A percentile compares a stretch with the other conserved stretches of the same genome.
Evolutionary conservation across 352 stramenopile genomes (phyloP).

Genomic region (Halophytophthora polymorphica): DNA sequence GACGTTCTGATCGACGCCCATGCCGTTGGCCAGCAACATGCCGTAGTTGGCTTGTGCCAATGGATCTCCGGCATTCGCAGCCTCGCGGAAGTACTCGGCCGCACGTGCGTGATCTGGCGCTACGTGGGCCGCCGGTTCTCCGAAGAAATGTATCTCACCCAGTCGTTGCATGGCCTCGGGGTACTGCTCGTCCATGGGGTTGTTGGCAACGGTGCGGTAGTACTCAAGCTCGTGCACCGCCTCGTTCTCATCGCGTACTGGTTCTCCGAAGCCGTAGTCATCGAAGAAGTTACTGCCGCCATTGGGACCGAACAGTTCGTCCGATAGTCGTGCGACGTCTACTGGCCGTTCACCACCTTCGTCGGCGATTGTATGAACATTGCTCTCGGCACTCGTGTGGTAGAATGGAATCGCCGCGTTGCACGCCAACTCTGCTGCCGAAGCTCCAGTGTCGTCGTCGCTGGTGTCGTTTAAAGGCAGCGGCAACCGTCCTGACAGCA

Average conservation of each 20-base stretch:
- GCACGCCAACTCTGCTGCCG: constrained; percentile 18
- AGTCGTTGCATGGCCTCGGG: constrained; percentile 57
- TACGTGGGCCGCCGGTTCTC: constrained; percentile 55
- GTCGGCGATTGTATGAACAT: constrained; percentile 47
- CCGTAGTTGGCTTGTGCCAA: constrained; percentile 68
- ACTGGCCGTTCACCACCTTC: constrained; percentile 40
- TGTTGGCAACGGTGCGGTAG: constrained; percentile 53
- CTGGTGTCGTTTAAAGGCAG: constrained; percentile 7
- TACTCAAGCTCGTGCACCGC: constrained; percentile 59
- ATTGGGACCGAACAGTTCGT: constrained; percentile 29
- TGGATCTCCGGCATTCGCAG: constrained; percentile 60
- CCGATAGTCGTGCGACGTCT: constrained; percentile 48
- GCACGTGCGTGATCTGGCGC: constrained; percentile 43
- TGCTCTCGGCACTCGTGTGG: constrained; percentile 54
- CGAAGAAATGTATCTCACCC: constrained; percentile 73
- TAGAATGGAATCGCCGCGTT: constrained; percentile 42
- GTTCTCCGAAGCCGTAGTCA: constrained; percentile 19
- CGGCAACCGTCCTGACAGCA: constrained; percentile 34
- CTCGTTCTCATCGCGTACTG: constrained; percentile 32
- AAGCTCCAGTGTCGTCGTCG: not conserved
- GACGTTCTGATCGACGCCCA: constrained; percentile 58
- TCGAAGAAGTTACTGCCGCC: constrained; percentile 17
- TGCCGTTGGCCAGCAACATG: constrained; percentile 67
- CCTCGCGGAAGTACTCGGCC: constrained; percentile 58
- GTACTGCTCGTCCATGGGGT: constrained; percentile 60